Base-by-base conservation (phyloP, 257 asterid species). In the Forsythia suspensa region DNA sequence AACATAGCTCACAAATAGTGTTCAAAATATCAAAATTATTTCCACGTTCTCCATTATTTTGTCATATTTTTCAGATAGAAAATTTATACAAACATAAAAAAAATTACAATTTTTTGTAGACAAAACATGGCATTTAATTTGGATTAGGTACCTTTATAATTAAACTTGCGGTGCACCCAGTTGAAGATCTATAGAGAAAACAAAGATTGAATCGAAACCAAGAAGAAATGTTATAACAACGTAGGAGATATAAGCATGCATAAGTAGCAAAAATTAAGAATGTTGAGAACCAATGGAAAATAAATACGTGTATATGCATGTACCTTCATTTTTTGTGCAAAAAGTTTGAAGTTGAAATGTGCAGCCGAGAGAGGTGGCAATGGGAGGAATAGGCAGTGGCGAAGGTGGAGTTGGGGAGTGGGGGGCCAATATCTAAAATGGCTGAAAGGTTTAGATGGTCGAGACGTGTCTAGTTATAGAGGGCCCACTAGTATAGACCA, bases 81-180 rank as follows among this genome's bases (percentile, higher is more conserved):
- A 5, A 13, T 48, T 13, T 48, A 12, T 48, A 48, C n/a, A 2
- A 3, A 48, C 2, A 48, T 3, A 48, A 55, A 57, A 57, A 5
- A 5, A 21, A 15, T n/a, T 4, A 6, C 16, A 6, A 18, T 55
- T 55, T 55, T 18, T 18, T 55, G 21, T 8, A 55, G 24, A n/a
- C 29, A 59, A 59, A 20, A 59, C 11, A 20, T n/a, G 12, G 34
- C 24, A 21, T 7, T n/a, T 20, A 12, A 43, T 6, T 2, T 8
- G 51, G 51, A 43, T 24, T 37, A 20, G 1, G 43, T 86, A 89
- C 96, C 97, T 91, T 85, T 88, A 42, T 76, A 86, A 77, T 76
- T 59, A 65, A 85, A 80, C 82, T 86, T 90, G 71, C 96, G 93
- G 79, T 92, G 94, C 83, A 92, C 88, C 97, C 97, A 92, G 65